Evolutionary conservation across 495 filamentous ascomycete genomes (phyloP), one percentile per base, ranked within the genome.

Genomic region (Friedmanniomyces simplex): DNA sequence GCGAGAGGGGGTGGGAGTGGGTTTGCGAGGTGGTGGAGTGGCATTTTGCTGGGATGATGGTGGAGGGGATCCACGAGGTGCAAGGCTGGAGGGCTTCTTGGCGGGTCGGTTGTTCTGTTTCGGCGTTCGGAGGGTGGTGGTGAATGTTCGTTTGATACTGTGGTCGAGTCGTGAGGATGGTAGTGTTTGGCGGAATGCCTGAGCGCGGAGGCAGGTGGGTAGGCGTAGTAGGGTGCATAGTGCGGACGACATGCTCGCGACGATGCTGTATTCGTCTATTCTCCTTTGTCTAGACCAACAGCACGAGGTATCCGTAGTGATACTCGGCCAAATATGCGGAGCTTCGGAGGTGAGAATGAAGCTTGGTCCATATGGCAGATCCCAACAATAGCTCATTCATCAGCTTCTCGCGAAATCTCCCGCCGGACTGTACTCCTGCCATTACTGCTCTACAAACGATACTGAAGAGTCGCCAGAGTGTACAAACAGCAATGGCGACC

Each of bases 401-500:
- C 26, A 24, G 12, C 49, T 24, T 50, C 45, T 45, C 24, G 24
- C 34, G 20, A 24, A 6, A 39, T 13, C 32, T 43, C 1, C 21
- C 18, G 2, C 21, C 24, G 21, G 6, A 10, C 43, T 30, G 3
- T 18, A 8, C 24, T 11, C 22, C 30, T 18, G 8, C 26, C 11
- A 5, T 16, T 52, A 8, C 49, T 36, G 21, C 20, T 24, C 3
- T 21, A 49, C 46, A 24, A 24, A 4, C 25, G 41, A 43, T 13
- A 43, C 20, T 16, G 14, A 13, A 5, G 14, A 22, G 41, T 43
- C 41, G 14, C 41, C 20, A 43, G 5, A 3, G 5, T 4, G 14
- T 3, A 22, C 32, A 16, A 34, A 28, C 49, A 47, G 28, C 28
- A 10, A 62, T 63, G 61, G 61, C 61, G 26, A 46, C 42, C 46